These are phyloP conservation scores for Phytophthora sp. DNA, from an alignment of 352 stramenopile genomes.

Conservation along the genomic window DNA sequence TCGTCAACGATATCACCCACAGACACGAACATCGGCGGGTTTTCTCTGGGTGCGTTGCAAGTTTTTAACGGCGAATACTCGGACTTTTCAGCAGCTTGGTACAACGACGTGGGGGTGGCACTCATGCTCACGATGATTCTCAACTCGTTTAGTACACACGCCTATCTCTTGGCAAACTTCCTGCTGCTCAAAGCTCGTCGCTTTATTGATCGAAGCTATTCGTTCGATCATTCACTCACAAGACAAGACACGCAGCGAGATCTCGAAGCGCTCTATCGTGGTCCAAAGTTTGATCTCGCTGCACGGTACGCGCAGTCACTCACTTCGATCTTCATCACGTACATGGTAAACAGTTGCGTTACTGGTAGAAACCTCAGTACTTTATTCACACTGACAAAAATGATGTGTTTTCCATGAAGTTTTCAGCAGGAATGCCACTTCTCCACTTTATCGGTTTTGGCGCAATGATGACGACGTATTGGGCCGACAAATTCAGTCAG, in stretches of 20 bases:
- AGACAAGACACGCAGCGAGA: slow-evolving; percentile 86
- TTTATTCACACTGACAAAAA: no score
- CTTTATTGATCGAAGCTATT: slow-evolving; percentile 63
- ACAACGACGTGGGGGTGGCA: slow-evolving; percentile 77
- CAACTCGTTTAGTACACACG: slow-evolving; percentile 77
- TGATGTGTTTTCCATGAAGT: slow-evolving; percentile 52
- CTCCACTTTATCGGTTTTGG: slow-evolving; percentile 77
- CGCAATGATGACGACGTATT: slow-evolving; percentile 82
- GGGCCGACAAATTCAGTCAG: slow-evolving; percentile 89
- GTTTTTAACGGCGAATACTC: slow-evolving; percentile 78
- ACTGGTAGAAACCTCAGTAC: background rate
- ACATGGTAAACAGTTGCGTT: slow-evolving; percentile 50
- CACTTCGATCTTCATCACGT: slow-evolving; percentile 83
- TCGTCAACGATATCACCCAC: slow-evolving; percentile 22
- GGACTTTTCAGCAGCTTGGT: slow-evolving; percentile 81
- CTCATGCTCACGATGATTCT: slow-evolving; percentile 88
- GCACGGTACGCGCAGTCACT: slow-evolving; percentile 77
- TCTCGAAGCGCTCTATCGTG: slow-evolving; percentile 75
- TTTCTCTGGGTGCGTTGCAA: slow-evolving; percentile 45
- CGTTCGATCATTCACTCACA: slow-evolving; percentile 68
- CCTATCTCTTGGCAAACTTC: slow-evolving; percentile 68
- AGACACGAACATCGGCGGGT: slow-evolving; percentile 14
- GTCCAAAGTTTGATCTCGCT: slow-evolving; percentile 80
- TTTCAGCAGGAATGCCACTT: slow-evolving; percentile 83
- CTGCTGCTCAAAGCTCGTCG: slow-evolving; percentile 54